These are phyloP conservation scores for Naganishia albida DNA, from an alignment of 1,284 basidiomycete species.

Conservation along the genomic window DNA sequence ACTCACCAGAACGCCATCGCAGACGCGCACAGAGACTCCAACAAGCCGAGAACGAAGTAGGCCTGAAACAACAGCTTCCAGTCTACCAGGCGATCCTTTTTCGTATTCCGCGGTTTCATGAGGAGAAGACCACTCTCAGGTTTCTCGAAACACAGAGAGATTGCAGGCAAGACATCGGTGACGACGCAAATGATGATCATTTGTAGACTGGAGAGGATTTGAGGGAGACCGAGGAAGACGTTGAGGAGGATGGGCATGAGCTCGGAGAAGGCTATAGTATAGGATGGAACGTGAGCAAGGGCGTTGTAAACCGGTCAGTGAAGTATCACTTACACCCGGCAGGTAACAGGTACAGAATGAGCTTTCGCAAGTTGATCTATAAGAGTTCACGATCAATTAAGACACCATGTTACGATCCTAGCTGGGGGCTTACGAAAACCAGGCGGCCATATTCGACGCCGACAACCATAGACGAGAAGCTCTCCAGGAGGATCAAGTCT, in stretches of 20 bases:
- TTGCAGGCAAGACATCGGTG: slow-evolving; percentile 61
- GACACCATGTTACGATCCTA: no score
- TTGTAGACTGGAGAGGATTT: slow-evolving; percentile 60
- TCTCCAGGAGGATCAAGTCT: slow-evolving; percentile 50
- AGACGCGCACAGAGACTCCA: slow-evolving; percentile 61
- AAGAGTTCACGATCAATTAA: neutral
- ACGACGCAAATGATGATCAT: slow-evolving; percentile 62
- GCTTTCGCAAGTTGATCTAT: slow-evolving; percentile 67
- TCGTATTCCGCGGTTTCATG: slow-evolving; percentile 66
- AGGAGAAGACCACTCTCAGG: slow-evolving; percentile 62
- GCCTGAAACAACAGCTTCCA: slow-evolving; percentile 63
- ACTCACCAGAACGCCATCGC: slow-evolving; percentile 54
- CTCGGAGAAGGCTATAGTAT: slow-evolving; percentile 61
- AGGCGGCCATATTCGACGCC: slow-evolving; percentile 62
- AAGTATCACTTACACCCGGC: slow-evolving; percentile 38
- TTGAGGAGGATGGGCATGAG: slow-evolving; percentile 67
- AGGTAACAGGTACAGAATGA: slow-evolving; percentile 53
- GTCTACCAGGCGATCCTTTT: slow-evolving; percentile 57
- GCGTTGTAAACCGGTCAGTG: neutral
- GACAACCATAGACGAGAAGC: slow-evolving; percentile 54
- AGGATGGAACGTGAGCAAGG: neutral
- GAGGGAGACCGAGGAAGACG: slow-evolving; percentile 59
- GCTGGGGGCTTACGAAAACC: slow-evolving; percentile 50
- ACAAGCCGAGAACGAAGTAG: slow-evolving; percentile 64
- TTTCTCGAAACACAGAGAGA: slow-evolving; percentile 63